A percentile compares a stretch with the other conserved stretches of the same genome.
Evolutionary conservation across 106 monocot species (phyloP).

Genomic region (Vanilla planifolia): DNA sequence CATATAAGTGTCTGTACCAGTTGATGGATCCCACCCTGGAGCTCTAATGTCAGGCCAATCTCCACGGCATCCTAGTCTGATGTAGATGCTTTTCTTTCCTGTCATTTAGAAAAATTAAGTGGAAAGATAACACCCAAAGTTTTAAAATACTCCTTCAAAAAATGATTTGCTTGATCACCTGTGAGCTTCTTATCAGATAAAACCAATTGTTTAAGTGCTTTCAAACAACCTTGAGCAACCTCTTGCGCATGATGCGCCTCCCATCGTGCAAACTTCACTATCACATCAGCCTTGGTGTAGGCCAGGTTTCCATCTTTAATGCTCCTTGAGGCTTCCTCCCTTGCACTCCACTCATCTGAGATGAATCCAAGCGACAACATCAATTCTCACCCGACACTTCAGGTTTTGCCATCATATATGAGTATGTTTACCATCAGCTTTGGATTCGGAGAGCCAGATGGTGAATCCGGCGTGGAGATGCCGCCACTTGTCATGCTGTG

Average conservation of each 20-base stretch:
- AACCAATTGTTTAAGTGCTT: slow-evolving; percentile 67
- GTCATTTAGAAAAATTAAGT: neutral
- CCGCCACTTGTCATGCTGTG: slow-evolving; percentile 70
- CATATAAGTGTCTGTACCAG: neutral
- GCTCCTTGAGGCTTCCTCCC: slow-evolving; percentile 58
- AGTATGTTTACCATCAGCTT: slow-evolving; percentile 31
- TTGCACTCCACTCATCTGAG: slow-evolving; percentile 80
- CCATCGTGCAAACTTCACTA: slow-evolving; percentile 78
- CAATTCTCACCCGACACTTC: too few relatives aligned
- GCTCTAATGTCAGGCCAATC: slow-evolving; percentile 97
- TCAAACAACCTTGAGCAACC: slow-evolving; percentile 70
- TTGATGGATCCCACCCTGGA: slow-evolving; percentile 88
- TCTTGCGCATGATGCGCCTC: slow-evolving; percentile 38
- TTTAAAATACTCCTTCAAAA: neutral
- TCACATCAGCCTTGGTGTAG: slow-evolving; percentile 77
- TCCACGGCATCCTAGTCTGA: slow-evolving; percentile 85
- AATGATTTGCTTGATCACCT: slow-evolving; percentile 22
- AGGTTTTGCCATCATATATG: too few relatives aligned
- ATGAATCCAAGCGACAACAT: too few relatives aligned
- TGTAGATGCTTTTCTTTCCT: slow-evolving; percentile 93
- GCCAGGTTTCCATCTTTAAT: slow-evolving; percentile 43
- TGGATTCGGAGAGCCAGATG: slow-evolving; percentile 70
- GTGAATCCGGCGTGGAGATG: slow-evolving; percentile 85
- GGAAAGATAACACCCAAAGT: neutral
- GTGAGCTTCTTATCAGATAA: slow-evolving; percentile 67